Evolutionary conservation across 306 rosid species (phyloP), one percentile per base, ranked within the genome.

Genomic region (Fragaria ananassa): DNA sequence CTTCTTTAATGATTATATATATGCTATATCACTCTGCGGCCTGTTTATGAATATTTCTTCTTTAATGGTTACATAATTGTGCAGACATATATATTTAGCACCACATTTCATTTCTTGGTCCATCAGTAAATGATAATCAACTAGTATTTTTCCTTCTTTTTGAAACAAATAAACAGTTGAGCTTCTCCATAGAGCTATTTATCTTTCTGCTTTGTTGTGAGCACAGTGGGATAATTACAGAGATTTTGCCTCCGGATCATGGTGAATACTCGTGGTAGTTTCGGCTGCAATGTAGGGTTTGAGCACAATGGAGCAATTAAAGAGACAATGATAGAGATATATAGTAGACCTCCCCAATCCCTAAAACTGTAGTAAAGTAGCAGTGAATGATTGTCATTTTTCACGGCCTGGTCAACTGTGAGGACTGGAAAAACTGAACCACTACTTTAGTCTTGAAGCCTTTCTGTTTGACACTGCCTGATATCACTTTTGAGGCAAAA

Each of bases 1-100:
- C 88, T 83, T 88, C 39, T 74, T 56, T 70, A 49, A 50, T 51
- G 61, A 78, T 78, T 76, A 78, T 12, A 13, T 76, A 78, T 11
- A 13, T 61, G 35, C 10, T 37, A 1, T 37, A 34, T 53, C 76
- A 35, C 70, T 82, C 63, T 53, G 49, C 50, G 71, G 29, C 70
- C 77, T 74, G 64, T 35, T 27, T 3, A 21, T 42, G 10, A 29
- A 61, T 17, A 11, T 9, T 8, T 31, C 8, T 17, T 58, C 5
- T 18, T 15, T 57, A 57, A 4, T 19, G 35, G 0, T 27, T 4
- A 37, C 18, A 42, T 21, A 56, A 13, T 8, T 21, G 1, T 56
- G 5, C 27, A 10, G 62, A n/a, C 18, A 19, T 53, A 41, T 53
- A 41, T 41, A 41, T 41, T 41, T 57, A 57, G 63, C 63, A 57